phyloP scores from a whole-genome alignment of 371 early-diverging fungal genomes.

The Mortierella sp. region DNA sequence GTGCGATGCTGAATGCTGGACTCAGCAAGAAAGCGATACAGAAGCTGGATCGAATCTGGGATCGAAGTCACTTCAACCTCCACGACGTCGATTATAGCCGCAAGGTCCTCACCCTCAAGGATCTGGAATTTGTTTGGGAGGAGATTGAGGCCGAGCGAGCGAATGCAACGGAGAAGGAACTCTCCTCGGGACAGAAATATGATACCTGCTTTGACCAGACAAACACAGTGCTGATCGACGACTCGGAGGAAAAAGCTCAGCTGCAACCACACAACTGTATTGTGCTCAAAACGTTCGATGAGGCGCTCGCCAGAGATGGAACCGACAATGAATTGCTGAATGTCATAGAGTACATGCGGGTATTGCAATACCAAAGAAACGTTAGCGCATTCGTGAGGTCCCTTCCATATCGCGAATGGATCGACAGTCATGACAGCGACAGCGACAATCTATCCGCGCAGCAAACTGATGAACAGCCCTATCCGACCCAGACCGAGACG shows the following conservation, averaged over 20 bases:
- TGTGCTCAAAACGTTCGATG: constrained; percentile 57
- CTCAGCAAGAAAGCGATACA: constrained; percentile 39
- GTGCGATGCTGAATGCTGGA: constrained; percentile 13
- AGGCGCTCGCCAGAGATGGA: not conserved
- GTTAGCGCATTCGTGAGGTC: constrained; percentile 61
- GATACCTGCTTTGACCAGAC: constrained; percentile 63
- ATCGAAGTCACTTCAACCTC: constrained; percentile 66
- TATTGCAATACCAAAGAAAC: constrained; percentile 55
- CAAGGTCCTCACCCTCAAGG: constrained; percentile 72
- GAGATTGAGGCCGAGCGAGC: constrained; percentile 49
- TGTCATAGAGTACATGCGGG: constrained; percentile 60
- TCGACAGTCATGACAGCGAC: no score
- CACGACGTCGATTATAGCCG: constrained; percentile 55
- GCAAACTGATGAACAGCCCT: no score
- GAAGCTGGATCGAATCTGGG: constrained; percentile 68
- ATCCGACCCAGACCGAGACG: no score
- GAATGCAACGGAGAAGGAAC: constrained; percentile 3
- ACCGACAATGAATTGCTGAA: constrained; percentile 63
- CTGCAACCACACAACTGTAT: constrained; percentile 74
- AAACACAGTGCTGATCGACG: constrained; percentile 78
- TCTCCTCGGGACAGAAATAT: constrained; percentile 12
- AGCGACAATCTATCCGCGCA: no score
- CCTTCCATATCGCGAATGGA: no score
- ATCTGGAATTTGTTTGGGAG: constrained; percentile 67
- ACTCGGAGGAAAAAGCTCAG: constrained; percentile 69